Evolutionary conservation across 179 eudicot genomes (phyloP), one percentile per base, ranked within the genome.

Genomic region (Beta lomatogona): DNA sequence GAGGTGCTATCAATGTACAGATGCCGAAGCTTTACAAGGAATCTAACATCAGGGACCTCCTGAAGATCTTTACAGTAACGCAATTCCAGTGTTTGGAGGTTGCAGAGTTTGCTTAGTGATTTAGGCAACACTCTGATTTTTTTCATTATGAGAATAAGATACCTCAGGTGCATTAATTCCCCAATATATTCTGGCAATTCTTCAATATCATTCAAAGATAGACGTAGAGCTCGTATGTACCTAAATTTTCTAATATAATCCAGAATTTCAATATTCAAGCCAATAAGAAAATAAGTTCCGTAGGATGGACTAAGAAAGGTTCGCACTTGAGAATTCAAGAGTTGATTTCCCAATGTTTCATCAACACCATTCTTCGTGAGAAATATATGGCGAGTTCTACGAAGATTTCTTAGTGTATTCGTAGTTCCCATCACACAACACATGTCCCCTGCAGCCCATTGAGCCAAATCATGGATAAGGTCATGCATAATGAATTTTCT

Each of bases 141-240:
- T 48, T 4, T n/a, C 4, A 66, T 41, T 1, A 0, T 6, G 9
- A 75, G 78, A 54, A 41, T 36, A 58, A 75, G 78, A 41, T 16
- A 58, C 2, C 68, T 54, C 54, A 75, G 19, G 15, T 36, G 78
- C 41, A 44, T 75, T 25, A 75, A 18, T 6, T 41, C 22, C 41
- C 78, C 78, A 59, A 75, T 41, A 36, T 14, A 58, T 10, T 21
- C 14, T 41, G 78, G 78, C 22, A 75, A 11, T n/a, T 9, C 31
- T n/a, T 41, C 9, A 8, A 12, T 58, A 9, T 66, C 41, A 19
- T 13, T 9, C 0, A 9, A 52, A 53, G 10, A 41, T 7, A 59
- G 53, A 75, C 3, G 59, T 19, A 2, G 41, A 21, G 19, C 9
- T 0, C 78, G 16, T 41, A 75, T 9, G 52, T 75, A 36, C 21